A percentile compares a stretch with the other conserved stretches of the same genome.
phyloP scores from a whole-genome alignment of 2,329 filamentous ascomycete species.

The Cladosporium sp. region DNA sequence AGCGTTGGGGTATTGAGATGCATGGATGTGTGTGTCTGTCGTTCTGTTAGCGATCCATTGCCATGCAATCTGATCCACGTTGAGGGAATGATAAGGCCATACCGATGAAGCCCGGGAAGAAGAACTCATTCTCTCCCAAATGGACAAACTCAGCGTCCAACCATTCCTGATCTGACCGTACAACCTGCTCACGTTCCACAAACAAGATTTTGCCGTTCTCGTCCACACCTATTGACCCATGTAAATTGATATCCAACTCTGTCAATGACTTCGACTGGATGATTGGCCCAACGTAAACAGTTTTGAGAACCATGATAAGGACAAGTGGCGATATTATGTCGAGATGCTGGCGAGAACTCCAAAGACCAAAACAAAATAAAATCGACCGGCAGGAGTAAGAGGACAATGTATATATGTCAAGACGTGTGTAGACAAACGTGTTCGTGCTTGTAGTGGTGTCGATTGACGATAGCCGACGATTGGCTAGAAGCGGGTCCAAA shows the following conservation, averaged over 20 bases:
- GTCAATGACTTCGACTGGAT: constrained; percentile 55
- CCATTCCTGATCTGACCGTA: constrained; percentile 38
- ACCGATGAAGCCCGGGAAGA: constrained; percentile 83
- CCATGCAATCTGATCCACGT: neutral
- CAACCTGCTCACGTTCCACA: constrained; percentile 39
- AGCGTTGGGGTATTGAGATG: constrained; percentile 89
- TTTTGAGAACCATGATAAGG: constrained; percentile 29
- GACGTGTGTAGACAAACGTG: constrained; percentile 1
- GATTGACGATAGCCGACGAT: constrained; percentile 15
- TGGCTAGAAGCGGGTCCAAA: constrained; percentile 8
- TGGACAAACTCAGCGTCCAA: constrained; percentile 42
- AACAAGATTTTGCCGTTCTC: constrained; percentile 55
- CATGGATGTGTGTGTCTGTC: constrained; percentile 93
- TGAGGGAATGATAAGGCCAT: constrained; percentile 26
- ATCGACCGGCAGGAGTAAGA: neutral
- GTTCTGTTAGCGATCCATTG: neutral
- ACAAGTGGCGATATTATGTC: neutral
- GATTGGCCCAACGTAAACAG: constrained; percentile 62
- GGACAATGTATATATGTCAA: neutral
- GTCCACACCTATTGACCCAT: constrained; percentile 53
- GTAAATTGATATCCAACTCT: constrained; percentile 51
- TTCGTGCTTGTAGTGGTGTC: neutral
- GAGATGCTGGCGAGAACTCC: neutral
- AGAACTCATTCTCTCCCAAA: constrained; percentile 62
- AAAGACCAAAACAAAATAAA: neutral